phyloP scores from a whole-genome alignment of 2,329 filamentous ascomycete species.

The Talaromyces sp. region DNA sequence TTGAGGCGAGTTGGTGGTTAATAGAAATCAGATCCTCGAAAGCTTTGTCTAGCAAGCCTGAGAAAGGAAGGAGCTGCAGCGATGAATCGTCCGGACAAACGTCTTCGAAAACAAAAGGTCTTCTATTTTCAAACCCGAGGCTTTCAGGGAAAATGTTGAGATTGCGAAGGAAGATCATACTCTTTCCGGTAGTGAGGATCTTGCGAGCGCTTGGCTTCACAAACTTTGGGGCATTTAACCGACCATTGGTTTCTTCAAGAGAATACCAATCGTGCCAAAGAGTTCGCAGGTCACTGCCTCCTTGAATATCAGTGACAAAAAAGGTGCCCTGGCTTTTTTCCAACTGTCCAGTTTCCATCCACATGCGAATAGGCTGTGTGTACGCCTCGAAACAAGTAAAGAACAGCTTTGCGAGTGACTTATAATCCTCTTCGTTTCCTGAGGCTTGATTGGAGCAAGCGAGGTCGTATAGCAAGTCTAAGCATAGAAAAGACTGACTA shows the following conservation, averaged over 20 bases:
- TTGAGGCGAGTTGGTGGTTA: constrained; percentile 66
- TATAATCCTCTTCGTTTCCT: constrained; percentile 58
- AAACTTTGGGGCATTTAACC: constrained; percentile 67
- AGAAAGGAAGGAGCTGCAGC: constrained; percentile 34
- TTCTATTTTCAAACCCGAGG: constrained; percentile 29
- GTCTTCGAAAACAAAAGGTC: constrained; percentile 25
- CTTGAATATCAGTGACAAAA: constrained; percentile 62
- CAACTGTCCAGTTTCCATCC: constrained; percentile 78
- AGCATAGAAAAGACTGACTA: constrained; percentile 60
- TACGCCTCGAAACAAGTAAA: constrained; percentile 79
- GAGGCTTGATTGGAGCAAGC: constrained; percentile 65
- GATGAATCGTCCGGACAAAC: constrained; percentile 34
- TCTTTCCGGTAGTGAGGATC: constrained; percentile 86
- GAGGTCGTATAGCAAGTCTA: constrained; percentile 72
- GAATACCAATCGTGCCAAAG: constrained; percentile 74
- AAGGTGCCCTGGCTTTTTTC: constrained; percentile 62
- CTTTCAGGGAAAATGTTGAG: constrained; percentile 47
- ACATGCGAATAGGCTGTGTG: constrained; percentile 68
- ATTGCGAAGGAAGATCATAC: constrained; percentile 73
- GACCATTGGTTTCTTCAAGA: constrained; percentile 54
- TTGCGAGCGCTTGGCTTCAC: constrained; percentile 62
- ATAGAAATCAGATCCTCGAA: constrained; percentile 73
- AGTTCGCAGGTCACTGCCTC: constrained; percentile 53
- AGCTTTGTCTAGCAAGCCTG: constrained; percentile 65
- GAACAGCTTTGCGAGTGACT: constrained; percentile 63